Percentiles rank a stretch among this genome's conserved stretches.
phyloP scores from a whole-genome alignment of 306 rosid genomes.

The Macrotyloma uniflorum region DNA sequence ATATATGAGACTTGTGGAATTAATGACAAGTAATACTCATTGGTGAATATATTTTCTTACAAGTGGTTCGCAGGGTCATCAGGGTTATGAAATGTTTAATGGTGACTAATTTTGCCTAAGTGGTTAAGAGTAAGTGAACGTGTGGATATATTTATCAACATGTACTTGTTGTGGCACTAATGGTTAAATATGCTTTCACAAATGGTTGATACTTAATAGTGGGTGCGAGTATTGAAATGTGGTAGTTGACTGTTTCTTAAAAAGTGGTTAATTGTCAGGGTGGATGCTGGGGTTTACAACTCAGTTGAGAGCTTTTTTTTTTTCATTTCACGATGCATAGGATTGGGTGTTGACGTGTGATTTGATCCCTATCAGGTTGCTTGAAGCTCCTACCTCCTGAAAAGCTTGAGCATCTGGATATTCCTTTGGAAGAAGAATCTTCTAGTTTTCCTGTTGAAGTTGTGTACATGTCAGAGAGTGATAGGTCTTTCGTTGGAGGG shows the following conservation, averaged over 20 bases:
- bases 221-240: not conserved
- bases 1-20: not conserved
- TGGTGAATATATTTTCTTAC: not conserved
- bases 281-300: not conserved
- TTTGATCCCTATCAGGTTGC: slow-evolving; percentile 66
- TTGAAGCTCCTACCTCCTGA: slow-evolving; percentile 78
- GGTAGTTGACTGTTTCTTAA: not conserved
- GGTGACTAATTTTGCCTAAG: not conserved
- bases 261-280: not conserved
- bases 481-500: slow-evolving; percentile 42
- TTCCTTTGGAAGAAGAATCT: slow-evolving; percentile 50
- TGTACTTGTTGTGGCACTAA: not conserved
- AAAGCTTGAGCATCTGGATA: slow-evolving; percentile 79
- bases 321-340: not conserved
- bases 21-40: not conserved
- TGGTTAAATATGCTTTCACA: not conserved
- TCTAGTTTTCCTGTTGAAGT: slow-evolving; percentile 53
- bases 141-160: not conserved
- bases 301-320: not conserved
- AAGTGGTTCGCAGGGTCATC: not conserved
- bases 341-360: not conserved
- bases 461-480: slow-evolving; percentile 58
- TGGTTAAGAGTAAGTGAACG: not conserved
- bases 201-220: not conserved
- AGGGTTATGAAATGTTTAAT: not conserved